A percentile compares a stretch with the other conserved stretches of the same genome.
Evolutionary conservation across 139 green algal species (phyloP).

Genomic region (Tetradesmus lagerheimii): DNA sequence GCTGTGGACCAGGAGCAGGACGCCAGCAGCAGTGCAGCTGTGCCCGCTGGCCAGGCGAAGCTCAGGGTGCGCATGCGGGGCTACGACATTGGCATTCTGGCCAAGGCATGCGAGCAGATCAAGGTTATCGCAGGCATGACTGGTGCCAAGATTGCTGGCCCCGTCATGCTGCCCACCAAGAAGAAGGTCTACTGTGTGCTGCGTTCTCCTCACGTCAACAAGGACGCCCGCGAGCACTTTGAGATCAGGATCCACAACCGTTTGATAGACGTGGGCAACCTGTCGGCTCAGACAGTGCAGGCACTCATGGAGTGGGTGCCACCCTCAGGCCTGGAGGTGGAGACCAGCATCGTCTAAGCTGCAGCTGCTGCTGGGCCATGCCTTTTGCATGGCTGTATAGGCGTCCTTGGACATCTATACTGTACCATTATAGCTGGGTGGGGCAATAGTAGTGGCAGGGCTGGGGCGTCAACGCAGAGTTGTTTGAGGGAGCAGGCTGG

Average conservation of each 20-base stretch:
- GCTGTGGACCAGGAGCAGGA: conserved; percentile 7
- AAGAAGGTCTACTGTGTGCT: conserved; percentile 85
- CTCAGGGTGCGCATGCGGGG: conserved; percentile 83
- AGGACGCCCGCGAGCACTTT: conserved; percentile 94
- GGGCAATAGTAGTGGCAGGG: neutral
- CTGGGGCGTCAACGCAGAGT: neutral
- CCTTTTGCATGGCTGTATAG: neutral
- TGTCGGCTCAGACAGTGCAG: conserved; percentile 87
- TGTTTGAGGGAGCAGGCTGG: neutral
- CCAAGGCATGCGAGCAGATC: conserved; percentile 75
- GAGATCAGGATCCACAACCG: conserved; percentile 89
- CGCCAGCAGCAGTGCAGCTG: conserved; percentile 20
- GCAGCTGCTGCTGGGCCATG: conserved; percentile 20
- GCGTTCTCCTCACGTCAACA: conserved; percentile 92
- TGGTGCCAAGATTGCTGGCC: conserved; percentile 79
- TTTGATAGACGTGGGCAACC: conserved; percentile 89
- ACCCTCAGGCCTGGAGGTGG: conserved; percentile 85
- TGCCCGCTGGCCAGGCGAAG: conserved; percentile 35
- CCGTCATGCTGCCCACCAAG: conserved; percentile 83
- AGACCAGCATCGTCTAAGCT: conserved; percentile 57
- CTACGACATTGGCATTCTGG: conserved; percentile 76
- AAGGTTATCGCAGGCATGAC: conserved; percentile 71
- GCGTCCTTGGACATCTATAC: neutral
- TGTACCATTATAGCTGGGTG: neutral
- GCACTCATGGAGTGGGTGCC: conserved; percentile 91